phyloP scores from a whole-genome alignment of 2,329 filamentous ascomycete species.

The Penicillium hordei region DNA sequence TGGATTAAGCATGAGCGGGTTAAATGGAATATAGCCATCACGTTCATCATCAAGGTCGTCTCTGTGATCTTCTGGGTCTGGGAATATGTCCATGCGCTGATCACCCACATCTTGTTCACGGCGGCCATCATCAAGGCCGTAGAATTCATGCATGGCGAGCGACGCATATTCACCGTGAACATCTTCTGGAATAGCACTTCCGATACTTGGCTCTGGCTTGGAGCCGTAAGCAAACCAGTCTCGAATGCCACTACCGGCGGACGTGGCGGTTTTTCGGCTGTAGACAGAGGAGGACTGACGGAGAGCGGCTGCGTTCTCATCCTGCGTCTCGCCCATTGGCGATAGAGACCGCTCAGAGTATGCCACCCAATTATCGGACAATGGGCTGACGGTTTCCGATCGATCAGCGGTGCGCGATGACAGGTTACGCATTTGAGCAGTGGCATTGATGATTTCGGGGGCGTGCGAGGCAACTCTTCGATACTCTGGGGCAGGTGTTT shows the following conservation, averaged over 20 bases:
- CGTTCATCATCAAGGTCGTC: constrained; percentile 25
- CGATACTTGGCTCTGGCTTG: constrained; percentile 29
- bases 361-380: constrained; percentile 45
- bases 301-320: constrained; percentile 23
- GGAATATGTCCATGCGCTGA: constrained; percentile 35
- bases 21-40: constrained; percentile 29
- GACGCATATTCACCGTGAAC: constrained; percentile 41
- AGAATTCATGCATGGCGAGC: constrained; percentile 35
- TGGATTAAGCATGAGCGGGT: constrained; percentile 49
- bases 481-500: constrained; percentile 29
- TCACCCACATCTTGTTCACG: constrained; percentile 40
- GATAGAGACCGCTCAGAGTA: constrained; percentile 38
- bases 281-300: constrained; percentile 39
- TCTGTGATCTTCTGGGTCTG: constrained; percentile 34
- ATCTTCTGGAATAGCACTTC: constrained; percentile 35
- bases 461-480: constrained; percentile 30
- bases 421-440: constrained; percentile 31
- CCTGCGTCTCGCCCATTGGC: constrained; percentile 24
- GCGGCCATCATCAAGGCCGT: constrained; percentile 34
- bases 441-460: constrained; percentile 34
- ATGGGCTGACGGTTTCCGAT: constrained; percentile 37
- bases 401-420: constrained; percentile 31
- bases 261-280: constrained; percentile 27
- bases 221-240: constrained; percentile 38
- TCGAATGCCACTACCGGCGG: constrained; percentile 29